phyloP scores from a whole-genome alignment of 768 basidiomycete genomes.

The Tephrocybe sp. region DNA sequence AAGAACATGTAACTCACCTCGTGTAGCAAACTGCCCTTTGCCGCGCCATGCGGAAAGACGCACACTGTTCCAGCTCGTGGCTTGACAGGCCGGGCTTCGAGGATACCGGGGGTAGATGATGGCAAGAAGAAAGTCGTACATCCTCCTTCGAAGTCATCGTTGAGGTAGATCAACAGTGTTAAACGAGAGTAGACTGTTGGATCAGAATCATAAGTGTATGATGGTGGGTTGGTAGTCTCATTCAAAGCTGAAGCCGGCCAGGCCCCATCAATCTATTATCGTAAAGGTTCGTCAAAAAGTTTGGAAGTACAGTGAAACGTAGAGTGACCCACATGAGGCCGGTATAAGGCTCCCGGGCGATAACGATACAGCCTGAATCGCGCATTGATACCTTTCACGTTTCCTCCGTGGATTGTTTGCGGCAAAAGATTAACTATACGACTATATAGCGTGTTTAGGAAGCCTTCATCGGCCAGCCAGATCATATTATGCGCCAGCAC shows the following conservation, averaged over 20 bases:
- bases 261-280: slow-evolving; percentile 44
- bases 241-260: slow-evolving; percentile 50
- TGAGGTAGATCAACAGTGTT: slow-evolving; percentile 49
- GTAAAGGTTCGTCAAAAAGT: neutral
- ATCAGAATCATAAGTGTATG: slow-evolving; percentile 49
- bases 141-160: slow-evolving; percentile 45
- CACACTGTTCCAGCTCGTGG: slow-evolving; percentile 47
- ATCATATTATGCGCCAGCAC: slow-evolving; percentile 50
- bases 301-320: neutral
- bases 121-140: slow-evolving; percentile 57
- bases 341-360: slow-evolving; percentile 44
- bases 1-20: slow-evolving; percentile 19
- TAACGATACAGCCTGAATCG: slow-evolving; percentile 53
- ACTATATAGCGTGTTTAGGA: slow-evolving; percentile 37
- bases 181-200: slow-evolving; percentile 45
- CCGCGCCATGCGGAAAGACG: slow-evolving; percentile 44
- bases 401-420: slow-evolving; percentile 36
- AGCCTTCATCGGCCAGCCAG: slow-evolving; percentile 48
- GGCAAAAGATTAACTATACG: slow-evolving; percentile 43
- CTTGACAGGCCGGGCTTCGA: slow-evolving; percentile 46
- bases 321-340: slow-evolving; percentile 44
- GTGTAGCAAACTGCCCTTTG: slow-evolving; percentile 34
- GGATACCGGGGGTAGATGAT: slow-evolving; percentile 35
- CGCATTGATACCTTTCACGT: slow-evolving; percentile 46
- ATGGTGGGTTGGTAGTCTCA: slow-evolving; percentile 34